A percentile compares a stretch with the other conserved stretches of the same genome.
Conservation (phyloP, 177 flowering plant species). For the Vitis hybrid region DNA sequence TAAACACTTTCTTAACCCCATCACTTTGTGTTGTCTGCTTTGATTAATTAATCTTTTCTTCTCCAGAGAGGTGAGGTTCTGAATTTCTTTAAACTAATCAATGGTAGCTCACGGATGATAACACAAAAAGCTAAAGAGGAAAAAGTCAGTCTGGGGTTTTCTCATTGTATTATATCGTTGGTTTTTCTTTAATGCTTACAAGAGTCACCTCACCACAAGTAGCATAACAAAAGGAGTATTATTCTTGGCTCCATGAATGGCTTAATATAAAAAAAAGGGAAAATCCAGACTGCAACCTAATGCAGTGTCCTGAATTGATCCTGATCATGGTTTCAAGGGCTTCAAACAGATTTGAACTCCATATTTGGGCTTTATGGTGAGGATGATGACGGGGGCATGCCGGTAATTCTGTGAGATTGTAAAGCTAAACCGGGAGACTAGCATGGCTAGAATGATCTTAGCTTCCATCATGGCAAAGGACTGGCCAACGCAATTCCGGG, state of each 20-base stretch:
- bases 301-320: neutral
- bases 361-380: constrained; percentile 84
- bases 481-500: constrained; percentile 88
- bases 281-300: neutral
- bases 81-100: too few species aligned
- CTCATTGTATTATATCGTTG: neutral
- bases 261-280: neutral
- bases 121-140: too few species aligned
- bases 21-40: neutral
- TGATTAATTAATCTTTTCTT: neutral
- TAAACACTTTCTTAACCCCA: neutral
- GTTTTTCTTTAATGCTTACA: constrained; percentile 14
- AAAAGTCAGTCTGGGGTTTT: too few species aligned
- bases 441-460: constrained; percentile 74
- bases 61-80: too few species aligned
- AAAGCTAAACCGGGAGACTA: constrained; percentile 67
- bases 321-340: constrained; percentile 33
- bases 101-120: too few species aligned
- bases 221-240: too few species aligned
- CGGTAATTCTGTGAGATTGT: constrained; percentile 70
- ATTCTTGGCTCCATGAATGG: too few species aligned
- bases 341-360: constrained; percentile 76
- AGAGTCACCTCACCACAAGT: constrained; percentile 7
- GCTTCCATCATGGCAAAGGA: constrained; percentile 91
- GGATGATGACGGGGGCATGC: constrained; percentile 80